phyloP scores from a whole-genome alignment of 768 basidiomycete genomes.

The Amanita rimosa region DNA sequence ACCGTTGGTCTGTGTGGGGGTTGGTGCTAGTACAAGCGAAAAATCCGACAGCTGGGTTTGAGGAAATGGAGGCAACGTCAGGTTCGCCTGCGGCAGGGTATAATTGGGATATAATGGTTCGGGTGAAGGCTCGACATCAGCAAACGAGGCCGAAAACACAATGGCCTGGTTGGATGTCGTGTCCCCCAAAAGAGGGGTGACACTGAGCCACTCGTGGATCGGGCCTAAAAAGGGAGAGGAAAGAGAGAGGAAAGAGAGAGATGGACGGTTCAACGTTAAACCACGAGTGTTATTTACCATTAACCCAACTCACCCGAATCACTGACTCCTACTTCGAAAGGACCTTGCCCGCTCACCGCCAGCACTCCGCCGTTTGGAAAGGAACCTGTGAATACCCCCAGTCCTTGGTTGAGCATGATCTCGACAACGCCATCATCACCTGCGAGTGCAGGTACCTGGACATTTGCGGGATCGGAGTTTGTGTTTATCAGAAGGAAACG shows the following conservation, averaged over 20 bases:
- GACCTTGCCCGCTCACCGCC: conserved; percentile 30
- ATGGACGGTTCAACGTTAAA: no score
- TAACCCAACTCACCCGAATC: conserved; percentile 20
- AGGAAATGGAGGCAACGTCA: conserved; percentile 30
- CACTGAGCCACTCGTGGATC: conserved; percentile 31
- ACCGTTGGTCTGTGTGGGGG: conserved; percentile 11
- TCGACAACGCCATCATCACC: conserved; percentile 34
- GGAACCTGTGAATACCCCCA: conserved; percentile 38
- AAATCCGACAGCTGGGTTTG: conserved; percentile 39
- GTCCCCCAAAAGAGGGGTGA: conserved; percentile 56
- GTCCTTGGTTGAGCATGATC: conserved; percentile 34
- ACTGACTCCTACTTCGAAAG: conserved; percentile 53
- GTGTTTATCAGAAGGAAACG: conserved; percentile 52
- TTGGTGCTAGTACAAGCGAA: conserved; percentile 35
- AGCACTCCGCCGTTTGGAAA: conserved; percentile 40
- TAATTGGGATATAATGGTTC: conserved; percentile 64
- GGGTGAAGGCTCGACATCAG: conserved; percentile 12
- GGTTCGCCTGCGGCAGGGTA: conserved; percentile 50
- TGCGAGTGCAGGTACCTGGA: conserved; percentile 25
- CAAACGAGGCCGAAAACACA: conserved; percentile 55
- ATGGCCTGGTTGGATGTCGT: conserved; percentile 64
- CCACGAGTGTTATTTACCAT: no score
- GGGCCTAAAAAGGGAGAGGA: conserved; percentile 22
- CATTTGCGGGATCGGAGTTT: conserved; percentile 16
- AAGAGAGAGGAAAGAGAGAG: no score